Evolutionary conservation across 2,329 filamentous ascomycete genomes (phyloP), one percentile per base, ranked within the genome.

Genomic region (Drechslerella dactyloides): DNA sequence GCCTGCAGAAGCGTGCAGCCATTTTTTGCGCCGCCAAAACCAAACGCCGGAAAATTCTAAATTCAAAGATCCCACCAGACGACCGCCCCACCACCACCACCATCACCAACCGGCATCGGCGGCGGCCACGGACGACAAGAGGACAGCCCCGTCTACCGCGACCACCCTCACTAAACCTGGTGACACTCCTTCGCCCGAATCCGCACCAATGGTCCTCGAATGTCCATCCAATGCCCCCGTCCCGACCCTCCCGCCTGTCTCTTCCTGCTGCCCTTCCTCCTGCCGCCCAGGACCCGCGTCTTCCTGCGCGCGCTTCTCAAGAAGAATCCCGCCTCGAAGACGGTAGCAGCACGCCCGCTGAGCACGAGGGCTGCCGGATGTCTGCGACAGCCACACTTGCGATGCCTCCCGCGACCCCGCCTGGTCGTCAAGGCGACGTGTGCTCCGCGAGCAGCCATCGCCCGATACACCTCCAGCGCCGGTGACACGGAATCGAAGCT

Each of bases 121-220:
- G 17, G 17, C 54, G 35, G 40, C 55, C 17, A 1, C 15, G n/a
- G 30, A 24, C 27, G 42, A 42, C 24, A 30, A 50, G 23, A 52
- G 13, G 40, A 21, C 5, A 55, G 33, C 27, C 19, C 6, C 15
- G 24, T 23, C 13, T 30, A 15, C 33, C 21, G n/a, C 27, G 30
- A 44, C 60, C 50, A 61, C 55, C 11, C 33, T 30, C 15, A 46
- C 13, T 53, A 21, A 24, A 27, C 42, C 50, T 51, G 30, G 48
- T 30, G 44, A 35, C 46, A 53, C 15, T 13, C 19, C 21, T 40
- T 21, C 17, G 42, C 51, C 52, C 30, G 50, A 53, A 65, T 65
- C 68, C 50, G 68, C 27, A 21, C 68, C 68, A 72, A 72, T 72
- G 68, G 54, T 65, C 60, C 51, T 59, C 68, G 68, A 72, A 72